Percentiles rank a stretch among this genome's conserved stretches.
Evolutionary conservation across 2,329 filamentous ascomycete genomes (phyloP).

Genomic region (Tolypocladium tundrense): DNA sequence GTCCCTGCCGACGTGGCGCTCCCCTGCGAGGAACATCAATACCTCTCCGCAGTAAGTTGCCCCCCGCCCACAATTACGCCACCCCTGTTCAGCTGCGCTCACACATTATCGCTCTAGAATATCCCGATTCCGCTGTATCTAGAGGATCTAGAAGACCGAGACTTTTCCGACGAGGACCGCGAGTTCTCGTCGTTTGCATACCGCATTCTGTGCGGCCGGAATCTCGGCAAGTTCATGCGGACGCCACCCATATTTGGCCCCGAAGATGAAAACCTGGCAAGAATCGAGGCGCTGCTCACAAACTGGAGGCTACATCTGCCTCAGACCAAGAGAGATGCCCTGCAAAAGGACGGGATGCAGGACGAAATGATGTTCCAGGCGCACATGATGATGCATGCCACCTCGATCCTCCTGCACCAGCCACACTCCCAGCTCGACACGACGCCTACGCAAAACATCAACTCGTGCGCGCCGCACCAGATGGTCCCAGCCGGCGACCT

Average conservation of each 20-base stretch:
- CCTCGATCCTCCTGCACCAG: constrained; percentile 67
- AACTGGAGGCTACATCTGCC: constrained; percentile 80
- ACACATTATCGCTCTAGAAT: constrained; percentile 24
- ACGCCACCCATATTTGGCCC: constrained; percentile 40
- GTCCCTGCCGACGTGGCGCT: constrained; percentile 59
- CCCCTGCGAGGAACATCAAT: constrained; percentile 76
- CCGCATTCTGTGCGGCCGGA: constrained; percentile 69
- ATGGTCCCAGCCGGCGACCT: constrained; percentile 35
- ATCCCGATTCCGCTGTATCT: constrained; percentile 53
- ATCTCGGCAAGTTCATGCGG: constrained; percentile 65
- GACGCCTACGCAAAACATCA: constrained; percentile 46
- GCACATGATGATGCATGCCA: constrained; percentile 62
- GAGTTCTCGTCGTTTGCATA: constrained; percentile 80
- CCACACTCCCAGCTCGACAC: constrained; percentile 66
- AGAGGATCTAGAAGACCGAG: constrained; percentile 63
- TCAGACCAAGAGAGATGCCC: constrained; percentile 55
- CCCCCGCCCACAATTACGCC: no score
- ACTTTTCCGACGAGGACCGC: constrained; percentile 61
- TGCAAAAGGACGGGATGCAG: constrained; percentile 59
- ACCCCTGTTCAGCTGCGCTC: neutral
- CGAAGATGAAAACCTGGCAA: constrained; percentile 40
- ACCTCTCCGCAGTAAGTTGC: constrained; percentile 42
- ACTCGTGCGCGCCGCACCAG: constrained; percentile 55
- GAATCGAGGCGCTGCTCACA: constrained; percentile 42
- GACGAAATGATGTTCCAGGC: constrained; percentile 92